A percentile compares a stretch with the other conserved stretches of the same genome.
phyloP scores from a whole-genome alignment of 2,329 filamentous ascomycete species.

The Shiraia sp. region DNA sequence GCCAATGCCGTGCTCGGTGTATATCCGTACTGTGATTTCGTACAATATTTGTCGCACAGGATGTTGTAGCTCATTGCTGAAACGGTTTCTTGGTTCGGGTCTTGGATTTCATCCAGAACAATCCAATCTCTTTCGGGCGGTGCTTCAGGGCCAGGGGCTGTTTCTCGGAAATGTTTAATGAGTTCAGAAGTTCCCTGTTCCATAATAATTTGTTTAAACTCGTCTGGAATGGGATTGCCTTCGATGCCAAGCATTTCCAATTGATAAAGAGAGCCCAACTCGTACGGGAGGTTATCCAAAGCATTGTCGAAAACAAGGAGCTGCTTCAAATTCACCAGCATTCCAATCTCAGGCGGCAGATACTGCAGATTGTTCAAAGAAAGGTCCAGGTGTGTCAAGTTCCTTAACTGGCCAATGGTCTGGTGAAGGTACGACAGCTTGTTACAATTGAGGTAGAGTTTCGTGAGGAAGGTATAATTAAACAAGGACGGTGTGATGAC shows the following conservation, averaged over 20 bases:
- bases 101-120: slow-evolving; percentile 64
- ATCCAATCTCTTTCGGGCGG: slow-evolving; percentile 78
- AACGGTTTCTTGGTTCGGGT: slow-evolving; percentile 65
- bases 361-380: slow-evolving; percentile 84
- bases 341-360: slow-evolving; percentile 88
- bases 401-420: slow-evolving; percentile 79
- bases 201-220: slow-evolving; percentile 79
- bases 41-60: slow-evolving; percentile 91
- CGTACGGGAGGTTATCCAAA: slow-evolving; percentile 77
- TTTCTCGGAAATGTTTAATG: slow-evolving; percentile 80
- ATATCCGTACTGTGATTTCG: slow-evolving; percentile 83
- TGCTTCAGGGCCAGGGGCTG: slow-evolving; percentile 77
- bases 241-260: slow-evolving; percentile 89
- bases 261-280: slow-evolving; percentile 86
- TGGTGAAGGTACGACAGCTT: slow-evolving; percentile 80
- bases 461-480: slow-evolving; percentile 82
- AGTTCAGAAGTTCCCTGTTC: slow-evolving; percentile 86
- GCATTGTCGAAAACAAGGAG: slow-evolving; percentile 90
- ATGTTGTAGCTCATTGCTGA: slow-evolving; percentile 94
- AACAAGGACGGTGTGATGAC: slow-evolving; percentile 81
- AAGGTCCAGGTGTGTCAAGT: slow-evolving; percentile 80
- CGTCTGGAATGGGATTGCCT: slow-evolving; percentile 80
- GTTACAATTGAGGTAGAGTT: slow-evolving; percentile 93
- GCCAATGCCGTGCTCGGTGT: slow-evolving; percentile 78
- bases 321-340: slow-evolving; percentile 90